phyloP scores from a whole-genome alignment of 495 filamentous ascomycete species.

The Xylaria acuta region DNA sequence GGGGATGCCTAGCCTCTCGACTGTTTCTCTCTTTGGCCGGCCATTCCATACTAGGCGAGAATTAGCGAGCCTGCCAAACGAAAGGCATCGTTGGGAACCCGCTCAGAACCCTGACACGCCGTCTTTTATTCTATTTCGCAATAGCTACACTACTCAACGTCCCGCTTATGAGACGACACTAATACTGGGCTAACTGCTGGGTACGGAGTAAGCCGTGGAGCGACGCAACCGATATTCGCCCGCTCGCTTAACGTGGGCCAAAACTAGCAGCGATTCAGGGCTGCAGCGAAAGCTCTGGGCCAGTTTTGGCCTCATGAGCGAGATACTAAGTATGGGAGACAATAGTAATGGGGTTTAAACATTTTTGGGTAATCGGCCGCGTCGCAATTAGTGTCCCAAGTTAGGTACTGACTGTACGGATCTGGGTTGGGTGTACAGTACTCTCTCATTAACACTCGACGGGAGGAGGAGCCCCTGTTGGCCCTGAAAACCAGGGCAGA shows the following conservation, averaged over 20 bases:
- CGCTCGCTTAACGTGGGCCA: conserved; percentile 8
- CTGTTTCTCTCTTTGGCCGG: neutral
- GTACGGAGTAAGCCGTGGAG: conserved; percentile 14
- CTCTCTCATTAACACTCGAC: neutral
- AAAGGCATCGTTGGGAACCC: neutral
- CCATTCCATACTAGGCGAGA: conserved; percentile 27
- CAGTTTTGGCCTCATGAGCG: neutral
- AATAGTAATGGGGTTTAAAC: neutral
- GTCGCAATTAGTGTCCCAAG: neutral
- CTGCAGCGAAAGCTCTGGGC: neutral
- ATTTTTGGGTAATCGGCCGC: conserved; percentile 7
- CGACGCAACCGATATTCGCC: conserved; percentile 1
- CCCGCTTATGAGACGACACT: conserved; percentile 4
- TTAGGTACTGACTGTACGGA: neutral
- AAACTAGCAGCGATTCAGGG: neutral
- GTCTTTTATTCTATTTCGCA: conserved; percentile 9
- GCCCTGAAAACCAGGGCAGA: neutral
- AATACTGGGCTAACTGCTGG: neutral
- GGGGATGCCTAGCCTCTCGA: conserved; percentile 18
- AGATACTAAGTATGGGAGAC: neutral
- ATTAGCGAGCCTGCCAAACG: conserved; percentile 26
- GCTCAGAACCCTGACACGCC: conserved; percentile 1
- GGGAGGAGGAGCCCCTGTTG: neutral
- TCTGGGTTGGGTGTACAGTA: too few relatives aligned
- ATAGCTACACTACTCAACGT: neutral